Conservation (phyloP, 2,329 filamentous ascomycete genomes). For the Botrytis porri region DNA sequence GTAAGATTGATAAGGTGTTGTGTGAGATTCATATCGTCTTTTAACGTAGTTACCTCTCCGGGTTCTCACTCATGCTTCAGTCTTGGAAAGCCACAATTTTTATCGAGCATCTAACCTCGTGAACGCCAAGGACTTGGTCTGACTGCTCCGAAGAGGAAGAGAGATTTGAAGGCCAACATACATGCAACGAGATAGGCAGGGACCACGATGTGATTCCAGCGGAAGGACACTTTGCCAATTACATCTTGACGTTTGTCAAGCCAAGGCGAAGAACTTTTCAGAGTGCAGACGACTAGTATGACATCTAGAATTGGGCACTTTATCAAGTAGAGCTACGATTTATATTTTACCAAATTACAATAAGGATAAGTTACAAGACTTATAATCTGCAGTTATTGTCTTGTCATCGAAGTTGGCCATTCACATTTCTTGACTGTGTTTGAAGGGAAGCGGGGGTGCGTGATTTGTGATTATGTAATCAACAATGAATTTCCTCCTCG, state of each 20-base stretch:
- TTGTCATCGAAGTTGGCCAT: background rate
- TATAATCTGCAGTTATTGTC: background rate
- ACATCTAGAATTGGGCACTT: background rate
- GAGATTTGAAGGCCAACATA: background rate
- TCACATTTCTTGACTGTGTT: background rate
- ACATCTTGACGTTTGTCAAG: background rate
- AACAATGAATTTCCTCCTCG: background rate
- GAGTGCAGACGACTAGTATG: background rate
- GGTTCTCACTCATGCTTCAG: background rate
- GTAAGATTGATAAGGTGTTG: background rate
- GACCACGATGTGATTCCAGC: background rate
- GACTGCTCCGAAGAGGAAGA: background rate
- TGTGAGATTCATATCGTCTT: background rate
- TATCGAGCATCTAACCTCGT: background rate
- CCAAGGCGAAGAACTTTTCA: background rate
- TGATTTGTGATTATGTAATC: constrained; percentile 1
- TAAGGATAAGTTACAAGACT: background rate
- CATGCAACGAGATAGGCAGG: too few relatives aligned
- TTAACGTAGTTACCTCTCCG: background rate
- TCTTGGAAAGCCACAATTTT: background rate
- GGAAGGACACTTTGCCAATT: background rate
- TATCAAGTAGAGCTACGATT: background rate
- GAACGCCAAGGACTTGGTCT: background rate
- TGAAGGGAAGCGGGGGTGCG: background rate
- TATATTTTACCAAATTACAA: background rate